A percentile compares a stretch with the other conserved stretches of the same genome.
These are phyloP conservation scores for Sporothrix protearum DNA, from an alignment of 2,329 filamentous ascomycete species.

Conservation along the genomic window DNA sequence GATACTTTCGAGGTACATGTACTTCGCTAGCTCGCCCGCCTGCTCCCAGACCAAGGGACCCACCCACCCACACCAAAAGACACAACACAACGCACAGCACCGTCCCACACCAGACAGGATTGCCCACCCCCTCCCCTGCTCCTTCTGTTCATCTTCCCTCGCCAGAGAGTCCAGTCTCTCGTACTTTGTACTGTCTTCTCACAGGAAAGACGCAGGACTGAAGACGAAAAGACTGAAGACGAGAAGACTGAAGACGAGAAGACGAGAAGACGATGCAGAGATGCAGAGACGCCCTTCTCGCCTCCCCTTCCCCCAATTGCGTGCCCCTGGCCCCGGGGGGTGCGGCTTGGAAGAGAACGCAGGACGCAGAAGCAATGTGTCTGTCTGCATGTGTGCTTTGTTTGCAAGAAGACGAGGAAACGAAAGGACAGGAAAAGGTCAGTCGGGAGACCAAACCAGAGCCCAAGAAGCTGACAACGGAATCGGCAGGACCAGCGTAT, in stretches of 20 bases:
- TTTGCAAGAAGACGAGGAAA: neutral
- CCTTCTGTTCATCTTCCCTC: neutral
- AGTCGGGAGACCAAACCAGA: neutral
- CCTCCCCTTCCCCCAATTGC: conserved; percentile 5
- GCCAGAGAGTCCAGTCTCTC: neutral
- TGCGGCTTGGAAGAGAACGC: neutral
- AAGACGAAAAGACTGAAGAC: neutral
- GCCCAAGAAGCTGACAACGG: neutral
- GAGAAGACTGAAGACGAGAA: neutral
- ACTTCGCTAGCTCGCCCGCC: conserved; percentile 5
- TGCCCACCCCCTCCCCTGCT: conserved; percentile 17
- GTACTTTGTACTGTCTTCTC: neutral
- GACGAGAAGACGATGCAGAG: neutral
- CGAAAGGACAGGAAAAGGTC: neutral
- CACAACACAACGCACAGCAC: conserved; percentile 6
- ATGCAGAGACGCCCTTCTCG: neutral
- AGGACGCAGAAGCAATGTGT: neutral
- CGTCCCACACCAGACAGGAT: conserved; percentile 18
- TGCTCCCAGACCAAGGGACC: conserved; percentile 6
- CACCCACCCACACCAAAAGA: conserved; percentile 21
- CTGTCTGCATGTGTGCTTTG: neutral
- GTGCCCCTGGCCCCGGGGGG: conserved; percentile 13
- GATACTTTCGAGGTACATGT: conserved; percentile 20
- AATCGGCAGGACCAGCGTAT: neutral
- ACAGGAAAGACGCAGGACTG: neutral